Evolutionary conservation across 1,284 basidiomycete genomes (phyloP).

Genomic region (Ganoderma resinaceum): DNA sequence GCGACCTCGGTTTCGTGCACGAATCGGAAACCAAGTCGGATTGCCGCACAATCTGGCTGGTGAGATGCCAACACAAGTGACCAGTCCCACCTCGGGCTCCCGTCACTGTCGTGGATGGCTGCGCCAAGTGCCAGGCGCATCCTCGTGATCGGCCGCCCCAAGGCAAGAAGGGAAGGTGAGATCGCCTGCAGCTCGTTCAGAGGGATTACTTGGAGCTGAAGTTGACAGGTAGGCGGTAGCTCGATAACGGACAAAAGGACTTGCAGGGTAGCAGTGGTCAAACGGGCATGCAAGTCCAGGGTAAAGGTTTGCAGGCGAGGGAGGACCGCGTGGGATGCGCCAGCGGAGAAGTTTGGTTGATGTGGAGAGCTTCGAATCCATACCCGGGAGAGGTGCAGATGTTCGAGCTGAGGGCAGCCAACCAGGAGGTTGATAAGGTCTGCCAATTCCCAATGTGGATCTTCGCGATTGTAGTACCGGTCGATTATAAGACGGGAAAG

Average conservation of each 20-base stretch:
- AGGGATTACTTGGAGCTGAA: background rate
- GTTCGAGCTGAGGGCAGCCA: background rate
- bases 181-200: background rate
- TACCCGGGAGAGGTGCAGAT: background rate
- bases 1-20: no score
- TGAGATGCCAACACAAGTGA: background rate
- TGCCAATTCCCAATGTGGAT: background rate
- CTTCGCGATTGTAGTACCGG: background rate
- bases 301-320: background rate
- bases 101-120: background rate
- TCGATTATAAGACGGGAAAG: background rate
- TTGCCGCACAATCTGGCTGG: background rate
- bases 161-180: background rate
- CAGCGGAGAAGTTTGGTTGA: background rate
- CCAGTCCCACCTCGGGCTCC: background rate
- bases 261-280: background rate
- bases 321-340: background rate
- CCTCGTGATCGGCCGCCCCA: background rate
- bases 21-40: background rate
- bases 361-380: background rate
- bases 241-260: background rate
- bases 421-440: background rate
- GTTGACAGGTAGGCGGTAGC: background rate
- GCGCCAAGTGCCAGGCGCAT: background rate
- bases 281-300: background rate